These are phyloP conservation scores for Musa itinerans DNA, from an alignment of 176 grass and related monocot species.

Conservation along the genomic window DNA sequence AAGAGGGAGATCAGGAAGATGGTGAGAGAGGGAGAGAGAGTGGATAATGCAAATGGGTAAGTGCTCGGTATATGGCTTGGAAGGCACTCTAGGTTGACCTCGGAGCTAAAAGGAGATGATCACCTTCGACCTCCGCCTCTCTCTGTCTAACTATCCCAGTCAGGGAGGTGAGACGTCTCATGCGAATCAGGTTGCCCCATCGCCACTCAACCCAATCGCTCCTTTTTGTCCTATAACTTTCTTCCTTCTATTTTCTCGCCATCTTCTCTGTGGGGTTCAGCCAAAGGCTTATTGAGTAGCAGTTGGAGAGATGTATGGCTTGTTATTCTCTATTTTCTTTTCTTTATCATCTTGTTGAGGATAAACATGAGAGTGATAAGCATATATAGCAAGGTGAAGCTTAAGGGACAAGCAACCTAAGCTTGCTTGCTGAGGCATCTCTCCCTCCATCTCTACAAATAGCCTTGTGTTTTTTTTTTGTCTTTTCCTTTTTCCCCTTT, in stretches of 20 bases:
- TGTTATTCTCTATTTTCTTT: neutral
- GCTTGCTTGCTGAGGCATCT: conserved; percentile 32
- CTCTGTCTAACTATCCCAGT: conserved; percentile 18
- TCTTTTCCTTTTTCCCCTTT: conserved; percentile 18
- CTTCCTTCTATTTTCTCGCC: neutral
- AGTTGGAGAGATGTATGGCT: neutral
- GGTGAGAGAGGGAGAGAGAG: too few species aligned
- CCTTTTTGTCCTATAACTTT: neutral
- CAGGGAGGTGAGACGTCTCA: conserved; percentile 66
- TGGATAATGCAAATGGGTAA: neutral
- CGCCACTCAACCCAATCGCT: conserved; percentile 61
- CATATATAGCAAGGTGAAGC: conserved; percentile 40
- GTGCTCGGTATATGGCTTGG: neutral
- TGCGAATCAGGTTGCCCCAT: conserved; percentile 81
- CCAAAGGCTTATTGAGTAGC: neutral
- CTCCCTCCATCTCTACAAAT: conserved; percentile 16
- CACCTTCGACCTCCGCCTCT: neutral
- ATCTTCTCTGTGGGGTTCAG: neutral
- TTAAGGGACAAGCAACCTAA: conserved; percentile 56
- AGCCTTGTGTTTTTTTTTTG: conserved; percentile 1
- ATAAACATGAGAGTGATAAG: conserved; percentile 14
- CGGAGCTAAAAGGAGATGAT: neutral
- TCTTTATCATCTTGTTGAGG: neutral
- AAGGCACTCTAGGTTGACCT: conserved; percentile 9
- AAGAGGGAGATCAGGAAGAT: too few species aligned